These are phyloP conservation scores for Xylaria scruposa DNA, from an alignment of 495 filamentous ascomycete genomes.

Conservation along the genomic window DNA sequence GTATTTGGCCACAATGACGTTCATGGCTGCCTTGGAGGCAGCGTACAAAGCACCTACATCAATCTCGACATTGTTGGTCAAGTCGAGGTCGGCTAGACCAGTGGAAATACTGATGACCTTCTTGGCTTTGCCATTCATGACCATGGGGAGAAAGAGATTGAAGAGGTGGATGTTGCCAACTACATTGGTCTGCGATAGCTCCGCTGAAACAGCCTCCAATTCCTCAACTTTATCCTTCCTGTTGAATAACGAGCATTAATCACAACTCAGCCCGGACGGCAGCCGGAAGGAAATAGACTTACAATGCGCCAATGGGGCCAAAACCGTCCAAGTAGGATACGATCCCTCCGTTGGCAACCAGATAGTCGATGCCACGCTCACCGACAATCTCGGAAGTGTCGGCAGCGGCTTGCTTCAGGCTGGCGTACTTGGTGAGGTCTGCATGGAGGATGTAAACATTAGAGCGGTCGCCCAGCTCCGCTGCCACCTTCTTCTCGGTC, in stretches of 20 bases:
- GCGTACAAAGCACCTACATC: conserved; percentile 37
- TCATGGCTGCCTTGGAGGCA: conserved; percentile 51
- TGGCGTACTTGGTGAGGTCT: conserved; percentile 47
- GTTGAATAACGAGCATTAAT: not conserved
- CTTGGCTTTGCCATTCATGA: conserved; percentile 53
- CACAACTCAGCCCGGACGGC: too few relatives aligned
- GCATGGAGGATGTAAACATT: conserved; percentile 46
- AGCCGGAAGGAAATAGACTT: not conserved
- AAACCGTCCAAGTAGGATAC: conserved; percentile 31
- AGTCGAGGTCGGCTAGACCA: conserved; percentile 50
- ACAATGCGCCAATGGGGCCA: conserved; percentile 28
- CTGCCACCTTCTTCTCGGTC: conserved; percentile 32
- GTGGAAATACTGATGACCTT: conserved; percentile 59
- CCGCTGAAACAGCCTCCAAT: conserved; percentile 37
- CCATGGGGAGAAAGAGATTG: conserved; percentile 56
- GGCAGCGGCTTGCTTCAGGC: conserved; percentile 46
- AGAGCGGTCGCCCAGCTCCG: conserved; percentile 43
- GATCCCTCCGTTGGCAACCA: conserved; percentile 56
- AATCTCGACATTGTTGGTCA: conserved; percentile 36
- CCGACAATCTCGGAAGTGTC: conserved; percentile 36
- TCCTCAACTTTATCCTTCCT: conserved; percentile 29
- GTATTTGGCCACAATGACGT: conserved; percentile 54
- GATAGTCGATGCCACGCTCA: conserved; percentile 49
- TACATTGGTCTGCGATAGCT: conserved; percentile 50
- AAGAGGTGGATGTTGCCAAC: conserved; percentile 56